Base-by-base conservation (phyloP, 2,329 filamentous ascomycete genomes). In the Colletotrichum caudatum region DNA sequence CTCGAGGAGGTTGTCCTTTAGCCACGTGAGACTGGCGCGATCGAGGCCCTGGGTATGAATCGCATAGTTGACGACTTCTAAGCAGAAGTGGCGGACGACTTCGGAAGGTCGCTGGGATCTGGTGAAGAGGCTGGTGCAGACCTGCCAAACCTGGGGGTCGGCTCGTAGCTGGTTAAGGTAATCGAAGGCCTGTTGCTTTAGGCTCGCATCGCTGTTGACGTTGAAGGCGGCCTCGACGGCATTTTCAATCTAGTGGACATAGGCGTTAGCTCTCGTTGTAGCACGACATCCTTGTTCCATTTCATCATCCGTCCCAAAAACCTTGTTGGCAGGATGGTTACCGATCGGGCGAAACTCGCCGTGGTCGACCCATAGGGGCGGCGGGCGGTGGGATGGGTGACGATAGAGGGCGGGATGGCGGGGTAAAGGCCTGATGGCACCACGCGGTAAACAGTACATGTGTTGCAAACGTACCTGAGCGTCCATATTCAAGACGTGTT, bases 141-240 rank as follows among this genome's bases (percentile, higher is more conserved):
- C 90, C 82, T 97, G 94, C 94, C 95, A 97, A 82, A 92, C 94
- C 78, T 93, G 91, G 59, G 93, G 90, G 79, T 98, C 92, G 78
- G 91, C 86, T 75, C 94, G 91, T 74, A 98, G 87, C 79, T 94
- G 94, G 81, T 90, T 87, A 63, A 93, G 86, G 81, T 93, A 97
- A 66, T 94, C 90, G 80, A 93, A 93, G 75, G 95, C 95, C 85
- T 97, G 94, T 72, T 85, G 83, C 83, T 95, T 94, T 78, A 97
- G 87, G 75, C 86, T 83, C 78, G 89, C 90, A 82, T 95, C 90
- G 77, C 94, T 92, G 77, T 88, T 84, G 71, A 94, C 93, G 82
- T 95, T 92, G 85, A 91, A 96, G 82, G 94, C 94, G 84, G 98
- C 97, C 82, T 96, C 91, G 84, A 98, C 96, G 82, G 96, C 96